Evolutionary conservation across 805 yeast genomes (phyloP).

Genomic region (Yarrowia sp.): DNA sequence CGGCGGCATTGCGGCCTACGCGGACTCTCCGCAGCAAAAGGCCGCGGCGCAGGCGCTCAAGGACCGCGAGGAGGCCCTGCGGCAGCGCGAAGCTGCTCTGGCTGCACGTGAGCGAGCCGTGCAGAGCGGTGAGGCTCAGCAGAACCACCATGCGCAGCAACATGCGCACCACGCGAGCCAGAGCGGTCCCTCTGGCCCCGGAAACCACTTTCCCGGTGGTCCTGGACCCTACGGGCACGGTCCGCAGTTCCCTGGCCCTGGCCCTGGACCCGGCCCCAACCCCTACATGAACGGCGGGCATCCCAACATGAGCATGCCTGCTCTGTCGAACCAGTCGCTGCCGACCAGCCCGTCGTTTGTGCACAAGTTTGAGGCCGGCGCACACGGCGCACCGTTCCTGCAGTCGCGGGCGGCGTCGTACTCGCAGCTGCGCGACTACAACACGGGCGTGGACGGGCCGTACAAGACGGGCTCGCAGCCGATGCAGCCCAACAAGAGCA

Average conservation of each 20-base stretch:
- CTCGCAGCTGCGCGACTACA: conserved; percentile 26
- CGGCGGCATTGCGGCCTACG: conserved; percentile 1
- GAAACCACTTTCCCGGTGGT: conserved; percentile 16
- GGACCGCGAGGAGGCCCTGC: conserved; percentile 23
- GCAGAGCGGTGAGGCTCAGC: conserved; percentile 17
- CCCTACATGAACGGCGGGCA: conserved; percentile 27
- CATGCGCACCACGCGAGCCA: background rate
- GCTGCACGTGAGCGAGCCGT: conserved; percentile 14
- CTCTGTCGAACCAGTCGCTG: conserved; percentile 22
- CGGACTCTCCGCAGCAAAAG: conserved; percentile 21
- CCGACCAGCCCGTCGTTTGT: conserved; percentile 23
- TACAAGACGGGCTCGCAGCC: conserved; percentile 12
- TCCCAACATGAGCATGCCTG: conserved; percentile 26
- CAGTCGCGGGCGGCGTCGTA: conserved; percentile 24
- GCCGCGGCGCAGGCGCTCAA: conserved; percentile 16
- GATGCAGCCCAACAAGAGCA: conserved; percentile 23
- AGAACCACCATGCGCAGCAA: background rate
- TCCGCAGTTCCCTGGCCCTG: background rate
- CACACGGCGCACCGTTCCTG: conserved; percentile 20
- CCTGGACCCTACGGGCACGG: background rate
- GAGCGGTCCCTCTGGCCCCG: background rate
- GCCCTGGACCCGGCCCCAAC: conserved; percentile 18
- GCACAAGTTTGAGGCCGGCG: conserved; percentile 20
- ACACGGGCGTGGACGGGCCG: conserved; percentile 24
- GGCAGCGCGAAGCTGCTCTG: conserved; percentile 22